phyloP scores from a whole-genome alignment of 495 filamentous ascomycete species.

The Talaromyces wortmannii region DNA sequence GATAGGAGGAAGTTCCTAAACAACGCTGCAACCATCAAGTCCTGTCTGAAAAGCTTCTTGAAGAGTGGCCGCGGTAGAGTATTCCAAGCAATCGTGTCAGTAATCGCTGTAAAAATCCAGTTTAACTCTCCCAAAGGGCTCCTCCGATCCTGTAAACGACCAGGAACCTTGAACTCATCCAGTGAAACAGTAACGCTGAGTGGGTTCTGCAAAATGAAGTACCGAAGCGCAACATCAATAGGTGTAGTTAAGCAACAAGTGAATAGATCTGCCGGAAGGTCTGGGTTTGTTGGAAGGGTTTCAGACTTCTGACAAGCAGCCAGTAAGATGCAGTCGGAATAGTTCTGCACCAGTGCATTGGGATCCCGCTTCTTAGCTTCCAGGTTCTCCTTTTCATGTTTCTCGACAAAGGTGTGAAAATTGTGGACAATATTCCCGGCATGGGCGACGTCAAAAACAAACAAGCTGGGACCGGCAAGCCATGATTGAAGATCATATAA shows the following conservation, averaged over 20 bases:
- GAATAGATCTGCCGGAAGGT: conserved; percentile 91
- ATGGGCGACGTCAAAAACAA: conserved; percentile 96
- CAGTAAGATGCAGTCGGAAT: conserved; percentile 79
- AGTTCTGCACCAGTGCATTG: conserved; percentile 61
- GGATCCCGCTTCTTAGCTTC: conserved; percentile 69
- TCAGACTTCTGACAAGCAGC: conserved; percentile 86
- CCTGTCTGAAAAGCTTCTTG: conserved; percentile 93
- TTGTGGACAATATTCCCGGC: conserved; percentile 92
- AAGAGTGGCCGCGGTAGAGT: conserved; percentile 81
- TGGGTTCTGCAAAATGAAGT: conserved; percentile 90
- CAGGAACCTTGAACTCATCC: conserved; percentile 73
- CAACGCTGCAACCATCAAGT: conserved; percentile 97
- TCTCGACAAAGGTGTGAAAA: conserved; percentile 88
- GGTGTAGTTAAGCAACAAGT: conserved; percentile 94
- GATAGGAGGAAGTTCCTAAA: conserved; percentile 94
- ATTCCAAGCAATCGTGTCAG: conserved; percentile 98
- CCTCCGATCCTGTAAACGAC: conserved; percentile 82
- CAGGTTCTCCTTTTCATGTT: conserved; percentile 79
- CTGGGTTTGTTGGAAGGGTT: conserved; percentile 92
- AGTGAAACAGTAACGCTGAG: conserved; percentile 66
- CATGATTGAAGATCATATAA: conserved; percentile 93
- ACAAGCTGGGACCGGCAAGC: conserved; percentile 92
- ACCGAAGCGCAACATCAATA: conserved; percentile 92
- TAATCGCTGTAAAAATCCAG: conserved; percentile 99
- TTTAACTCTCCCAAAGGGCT: conserved; percentile 95